A percentile compares a stretch with the other conserved stretches of the same genome.
These are phyloP conservation scores for Pseudogymnoascus sp. DNA, from an alignment of 2,329 filamentous ascomycete species.

Conservation along the genomic window DNA sequence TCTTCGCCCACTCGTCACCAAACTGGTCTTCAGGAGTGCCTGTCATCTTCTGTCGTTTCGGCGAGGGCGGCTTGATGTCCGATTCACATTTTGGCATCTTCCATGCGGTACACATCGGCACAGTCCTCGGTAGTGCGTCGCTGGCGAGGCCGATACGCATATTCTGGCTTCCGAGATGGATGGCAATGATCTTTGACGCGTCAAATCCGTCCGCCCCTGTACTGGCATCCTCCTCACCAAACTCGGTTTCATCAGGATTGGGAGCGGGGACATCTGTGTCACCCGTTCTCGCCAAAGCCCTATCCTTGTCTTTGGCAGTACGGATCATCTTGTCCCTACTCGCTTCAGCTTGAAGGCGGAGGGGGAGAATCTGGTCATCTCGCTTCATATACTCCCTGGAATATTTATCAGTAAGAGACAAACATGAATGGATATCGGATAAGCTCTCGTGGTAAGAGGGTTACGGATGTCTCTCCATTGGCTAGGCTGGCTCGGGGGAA, in stretches of 20 bases:
- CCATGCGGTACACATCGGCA: slow-evolving; percentile 86
- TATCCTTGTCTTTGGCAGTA: slow-evolving; percentile 78
- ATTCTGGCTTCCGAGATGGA: slow-evolving; percentile 94
- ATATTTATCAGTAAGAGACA: neutral
- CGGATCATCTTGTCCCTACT: slow-evolving; percentile 75
- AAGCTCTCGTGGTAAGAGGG: neutral
- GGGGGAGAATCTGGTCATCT: slow-evolving; percentile 88
- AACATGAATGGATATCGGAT: neutral
- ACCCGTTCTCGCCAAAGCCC: slow-evolving; percentile 68
- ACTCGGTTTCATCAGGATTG: slow-evolving; percentile 43
- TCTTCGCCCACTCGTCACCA: slow-evolving; percentile 69
- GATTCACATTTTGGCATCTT: slow-evolving; percentile 72
- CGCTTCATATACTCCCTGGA: slow-evolving; percentile 91
- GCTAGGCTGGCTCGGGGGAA: neutral
- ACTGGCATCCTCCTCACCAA: slow-evolving; percentile 41
- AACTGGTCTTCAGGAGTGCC: slow-evolving; percentile 65
- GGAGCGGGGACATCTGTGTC: slow-evolving; percentile 56
- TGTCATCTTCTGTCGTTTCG: slow-evolving; percentile 55
- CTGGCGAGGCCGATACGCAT: slow-evolving; percentile 90
- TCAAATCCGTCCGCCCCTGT: slow-evolving; percentile 54
- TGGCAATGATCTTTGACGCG: slow-evolving; percentile 85
- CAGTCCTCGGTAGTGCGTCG: slow-evolving; percentile 86
- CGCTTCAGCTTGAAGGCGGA: slow-evolving; percentile 81
- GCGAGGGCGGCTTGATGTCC: slow-evolving; percentile 72
- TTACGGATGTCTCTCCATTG: neutral